Conservation (phyloP, 805 yeast species). For the Metschnikowia kunwiensis region DNA sequence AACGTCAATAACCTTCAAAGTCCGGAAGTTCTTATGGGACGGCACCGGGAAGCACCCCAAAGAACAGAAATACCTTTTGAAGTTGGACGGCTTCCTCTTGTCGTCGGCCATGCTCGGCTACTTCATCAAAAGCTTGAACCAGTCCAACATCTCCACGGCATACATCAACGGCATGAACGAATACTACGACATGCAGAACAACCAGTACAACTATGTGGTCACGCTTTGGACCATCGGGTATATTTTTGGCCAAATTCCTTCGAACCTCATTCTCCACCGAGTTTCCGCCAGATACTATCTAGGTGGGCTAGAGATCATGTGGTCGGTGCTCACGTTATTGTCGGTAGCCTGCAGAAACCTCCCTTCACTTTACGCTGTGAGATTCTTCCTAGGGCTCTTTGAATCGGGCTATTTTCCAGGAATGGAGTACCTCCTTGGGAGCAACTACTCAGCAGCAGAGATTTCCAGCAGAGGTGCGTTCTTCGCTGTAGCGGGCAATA, state of each 20-base stretch:
- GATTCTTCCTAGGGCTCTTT: conserved; percentile 35
- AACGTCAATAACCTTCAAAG: conserved; percentile 21
- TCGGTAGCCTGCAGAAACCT: conserved; percentile 22
- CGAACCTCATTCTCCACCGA: conserved; percentile 32
- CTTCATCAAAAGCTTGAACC: conserved; percentile 20
- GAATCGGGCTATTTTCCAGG: conserved; percentile 57
- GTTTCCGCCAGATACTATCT: conserved; percentile 43
- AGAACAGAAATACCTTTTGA: conserved; percentile 32
- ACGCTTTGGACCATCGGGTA: conserved; percentile 18
- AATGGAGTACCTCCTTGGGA: conserved; percentile 49
- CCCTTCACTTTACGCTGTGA: conserved; percentile 14
- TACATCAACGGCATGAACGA: conserved; percentile 20
- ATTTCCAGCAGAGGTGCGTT: conserved; percentile 28
- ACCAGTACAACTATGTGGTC: conserved; percentile 19
- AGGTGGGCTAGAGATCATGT: conserved; percentile 41
- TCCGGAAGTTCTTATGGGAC: conserved; percentile 34
- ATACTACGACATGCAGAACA: conserved; percentile 15
- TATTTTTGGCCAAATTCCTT: conserved; percentile 17
- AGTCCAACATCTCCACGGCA: conserved; percentile 18
- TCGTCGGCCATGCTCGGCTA: conserved; percentile 18
- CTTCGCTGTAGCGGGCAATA: conserved; percentile 29
- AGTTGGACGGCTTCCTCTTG: conserved; percentile 32
- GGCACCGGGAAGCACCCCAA: conserved; percentile 36
- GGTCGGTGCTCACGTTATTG: conserved; percentile 37
- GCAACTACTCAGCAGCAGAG: conserved; percentile 27